These are phyloP conservation scores for Didymellaceae sp. DNA, from an alignment of 2,329 filamentous ascomycete species.

Conservation along the genomic window DNA sequence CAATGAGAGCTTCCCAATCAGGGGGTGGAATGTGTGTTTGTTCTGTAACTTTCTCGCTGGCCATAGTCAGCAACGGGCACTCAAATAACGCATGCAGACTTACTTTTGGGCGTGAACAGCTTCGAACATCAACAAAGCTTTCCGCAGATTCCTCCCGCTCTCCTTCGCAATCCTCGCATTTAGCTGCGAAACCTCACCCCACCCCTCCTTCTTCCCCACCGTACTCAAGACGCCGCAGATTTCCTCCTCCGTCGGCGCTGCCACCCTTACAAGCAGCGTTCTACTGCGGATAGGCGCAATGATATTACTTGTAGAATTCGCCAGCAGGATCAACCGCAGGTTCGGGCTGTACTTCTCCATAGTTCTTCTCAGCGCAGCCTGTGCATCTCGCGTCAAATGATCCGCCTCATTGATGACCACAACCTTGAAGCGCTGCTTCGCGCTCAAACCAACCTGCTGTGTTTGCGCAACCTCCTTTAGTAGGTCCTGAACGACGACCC, in stretches of 20 bases:
- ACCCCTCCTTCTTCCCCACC: constrained; percentile 81
- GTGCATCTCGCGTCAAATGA: constrained; percentile 89
- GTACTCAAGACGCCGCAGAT: constrained; percentile 77
- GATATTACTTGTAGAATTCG: constrained; percentile 97
- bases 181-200: constrained; percentile 75
- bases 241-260: constrained; percentile 83
- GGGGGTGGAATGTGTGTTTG: constrained; percentile 89
- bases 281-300: constrained; percentile 96
- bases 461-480: constrained; percentile 98
- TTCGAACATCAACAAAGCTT: constrained; percentile 95
- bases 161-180: constrained; percentile 87
- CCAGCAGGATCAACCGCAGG: constrained; percentile 85
- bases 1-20: constrained; percentile 94
- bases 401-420: constrained; percentile 99
- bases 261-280: constrained; percentile 88
- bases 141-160: constrained; percentile 87
- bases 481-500: constrained; percentile 93
- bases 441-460: constrained; percentile 93
- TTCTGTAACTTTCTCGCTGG: constrained; percentile 87
- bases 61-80: constrained; percentile 17
- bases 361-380: constrained; percentile 89
- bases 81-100: constrained; percentile 36
- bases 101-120: constrained; percentile 97
- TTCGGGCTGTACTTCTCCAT: constrained; percentile 99
- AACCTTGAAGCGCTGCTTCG: constrained; percentile 94